Conservation (phyloP, 2,329 filamentous ascomycete genomes). For the Aspergillus sp. region DNA sequence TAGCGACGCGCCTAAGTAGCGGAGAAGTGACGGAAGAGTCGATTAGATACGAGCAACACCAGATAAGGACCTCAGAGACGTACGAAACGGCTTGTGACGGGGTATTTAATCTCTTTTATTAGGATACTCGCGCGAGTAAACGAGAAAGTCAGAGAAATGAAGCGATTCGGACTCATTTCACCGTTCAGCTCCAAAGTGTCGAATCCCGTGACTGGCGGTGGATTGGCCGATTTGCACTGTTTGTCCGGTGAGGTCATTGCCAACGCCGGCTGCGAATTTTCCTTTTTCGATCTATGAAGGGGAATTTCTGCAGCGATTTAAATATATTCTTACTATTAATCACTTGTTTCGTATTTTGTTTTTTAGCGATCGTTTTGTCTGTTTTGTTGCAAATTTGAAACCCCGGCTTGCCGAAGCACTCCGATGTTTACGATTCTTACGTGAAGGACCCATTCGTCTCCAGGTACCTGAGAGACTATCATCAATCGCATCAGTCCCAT, state of each 20-base stretch:
- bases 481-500: neutral
- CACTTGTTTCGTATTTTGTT: neutral
- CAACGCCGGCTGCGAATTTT: neutral
- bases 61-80: no score
- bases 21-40: neutral
- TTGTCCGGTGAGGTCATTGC: slow-evolving; percentile 23
- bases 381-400: neutral
- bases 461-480: neutral
- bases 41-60: neutral
- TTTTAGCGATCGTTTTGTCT: neutral
- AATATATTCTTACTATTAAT: neutral
- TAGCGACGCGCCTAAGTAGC: no score
- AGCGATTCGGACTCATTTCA: no score
- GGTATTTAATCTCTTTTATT: no score
- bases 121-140: no score
- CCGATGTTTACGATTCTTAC: neutral
- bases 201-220: slow-evolving; percentile 7
- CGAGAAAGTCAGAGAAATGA: no score
- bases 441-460: neutral
- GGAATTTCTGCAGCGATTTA: no score
- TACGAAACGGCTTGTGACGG: no score
- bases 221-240: slow-evolving; percentile 24
- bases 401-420: neutral
- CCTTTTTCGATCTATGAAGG: no score
- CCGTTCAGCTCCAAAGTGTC: no score